Percentiles rank a stretch among this genome's conserved stretches.
These are phyloP conservation scores for Sideroxylon spinosum DNA, from an alignment of 179 eudicot species.

Conservation along the genomic window DNA sequence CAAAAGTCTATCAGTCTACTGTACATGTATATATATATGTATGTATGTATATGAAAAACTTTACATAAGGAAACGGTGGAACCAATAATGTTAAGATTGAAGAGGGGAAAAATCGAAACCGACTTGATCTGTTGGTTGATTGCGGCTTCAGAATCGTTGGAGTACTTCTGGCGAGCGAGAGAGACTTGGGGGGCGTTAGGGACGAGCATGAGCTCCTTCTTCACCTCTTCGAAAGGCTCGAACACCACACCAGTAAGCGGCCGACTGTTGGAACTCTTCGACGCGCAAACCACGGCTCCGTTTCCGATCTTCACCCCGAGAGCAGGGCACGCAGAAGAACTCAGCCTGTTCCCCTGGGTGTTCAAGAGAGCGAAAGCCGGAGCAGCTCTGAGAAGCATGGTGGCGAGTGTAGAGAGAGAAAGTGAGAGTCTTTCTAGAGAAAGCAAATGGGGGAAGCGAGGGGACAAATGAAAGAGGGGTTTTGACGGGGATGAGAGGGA, in stretches of 20 bases:
- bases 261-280: constrained; percentile 40
- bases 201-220: constrained; percentile 76
- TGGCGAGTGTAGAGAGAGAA: background rate
- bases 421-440: background rate
- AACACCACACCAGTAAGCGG: constrained; percentile 71
- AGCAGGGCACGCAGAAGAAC: constrained; percentile 1
- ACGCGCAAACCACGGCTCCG: constrained; percentile 29
- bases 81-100: background rate
- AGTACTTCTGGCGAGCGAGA: constrained; percentile 75
- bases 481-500: background rate
- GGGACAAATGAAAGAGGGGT: background rate
- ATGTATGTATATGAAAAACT: background rate
- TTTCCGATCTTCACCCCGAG: constrained; percentile 17
- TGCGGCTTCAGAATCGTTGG: constrained; percentile 58
- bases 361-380: constrained; percentile 35
- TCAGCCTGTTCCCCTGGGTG: constrained; percentile 26
- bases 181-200: constrained; percentile 64
- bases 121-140: constrained; percentile 93
- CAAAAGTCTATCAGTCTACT: background rate
- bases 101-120: background rate
- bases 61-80: background rate
- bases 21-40: background rate
- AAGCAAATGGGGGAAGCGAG: constrained; percentile 8
- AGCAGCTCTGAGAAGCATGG: constrained; percentile 58
- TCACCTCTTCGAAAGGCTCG: constrained; percentile 90